phyloP scores from a whole-genome alignment of 257 asterid species.

The Przewalskia tangutica region DNA sequence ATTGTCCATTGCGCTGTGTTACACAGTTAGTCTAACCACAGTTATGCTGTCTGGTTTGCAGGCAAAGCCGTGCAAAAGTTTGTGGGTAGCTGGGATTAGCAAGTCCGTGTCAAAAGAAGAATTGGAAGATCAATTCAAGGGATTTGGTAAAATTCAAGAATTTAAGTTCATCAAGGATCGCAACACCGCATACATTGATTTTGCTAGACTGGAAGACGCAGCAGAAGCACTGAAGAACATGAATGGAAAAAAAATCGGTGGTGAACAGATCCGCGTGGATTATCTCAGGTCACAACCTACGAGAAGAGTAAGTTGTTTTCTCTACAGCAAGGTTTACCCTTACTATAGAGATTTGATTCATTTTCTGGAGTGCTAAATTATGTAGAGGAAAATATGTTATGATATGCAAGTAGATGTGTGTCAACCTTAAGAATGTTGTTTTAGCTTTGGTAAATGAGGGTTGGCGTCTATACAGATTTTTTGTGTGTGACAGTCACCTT shows the following conservation, averaged over 20 bases:
- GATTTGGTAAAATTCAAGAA: constrained; percentile 77
- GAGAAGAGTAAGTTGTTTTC: constrained; percentile 57
- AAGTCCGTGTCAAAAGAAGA: constrained; percentile 68
- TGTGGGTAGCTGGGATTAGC: constrained; percentile 94
- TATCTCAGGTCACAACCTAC: constrained; percentile 78
- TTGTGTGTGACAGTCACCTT: not conserved
- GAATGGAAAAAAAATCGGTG: constrained; percentile 72
- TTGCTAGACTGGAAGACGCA: constrained; percentile 70
- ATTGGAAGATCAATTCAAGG: constrained; percentile 70
- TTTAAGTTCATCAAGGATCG: constrained; percentile 77
- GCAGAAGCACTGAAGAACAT: constrained; percentile 60
- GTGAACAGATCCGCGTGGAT: constrained; percentile 83
- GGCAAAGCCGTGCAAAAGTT: constrained; percentile 94
- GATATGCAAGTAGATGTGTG: not conserved
- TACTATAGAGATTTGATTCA: not conserved
- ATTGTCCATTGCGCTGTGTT: constrained; percentile 2
- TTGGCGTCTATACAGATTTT: not conserved
- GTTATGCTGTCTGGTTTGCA: constrained; percentile 22
- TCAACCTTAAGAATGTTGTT: not conserved
- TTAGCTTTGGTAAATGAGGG: not conserved
- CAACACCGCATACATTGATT: constrained; percentile 77
- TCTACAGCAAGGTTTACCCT: not conserved
- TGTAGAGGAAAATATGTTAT: not conserved
- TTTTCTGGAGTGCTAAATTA: not conserved
- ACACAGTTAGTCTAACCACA: not conserved